Evolutionary conservation across 1,139 yeast genomes (phyloP).

Genomic region (Saccharomyces hybrid): DNA sequence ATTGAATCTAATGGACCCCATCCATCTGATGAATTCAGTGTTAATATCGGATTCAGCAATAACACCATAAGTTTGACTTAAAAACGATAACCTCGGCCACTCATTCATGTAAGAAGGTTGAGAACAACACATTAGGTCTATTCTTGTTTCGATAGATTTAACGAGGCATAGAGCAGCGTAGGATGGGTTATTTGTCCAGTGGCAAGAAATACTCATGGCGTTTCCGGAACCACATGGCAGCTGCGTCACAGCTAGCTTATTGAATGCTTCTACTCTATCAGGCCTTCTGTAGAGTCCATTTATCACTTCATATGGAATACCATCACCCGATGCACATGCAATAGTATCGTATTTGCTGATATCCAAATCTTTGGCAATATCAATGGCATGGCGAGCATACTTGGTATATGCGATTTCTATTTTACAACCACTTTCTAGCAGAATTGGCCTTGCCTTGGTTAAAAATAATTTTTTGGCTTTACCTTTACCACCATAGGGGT

Average conservation of each 20-base stretch:
- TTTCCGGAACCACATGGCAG: conserved; percentile 95
- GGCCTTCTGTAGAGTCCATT: conserved; percentile 66
- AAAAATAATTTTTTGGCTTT: conserved; percentile 54
- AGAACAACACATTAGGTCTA: conserved; percentile 78
- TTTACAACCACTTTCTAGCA: conserved; percentile 57
- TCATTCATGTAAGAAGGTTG: conserved; percentile 40
- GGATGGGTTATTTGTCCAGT: conserved; percentile 62
- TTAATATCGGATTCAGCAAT: conserved; percentile 93
- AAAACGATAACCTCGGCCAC: conserved; percentile 52
- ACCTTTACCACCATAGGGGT: conserved; percentile 89
- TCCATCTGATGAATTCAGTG: conserved; percentile 81
- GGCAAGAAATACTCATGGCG: conserved; percentile 77
- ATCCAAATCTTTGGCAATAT: conserved; percentile 53
- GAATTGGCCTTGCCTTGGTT: conserved; percentile 55
- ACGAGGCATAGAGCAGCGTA: conserved; percentile 64
- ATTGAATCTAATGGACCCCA: conserved; percentile 81
- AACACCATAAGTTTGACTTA: conserved; percentile 80
- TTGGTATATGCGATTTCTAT: conserved; percentile 55
- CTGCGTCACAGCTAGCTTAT: conserved; percentile 65
- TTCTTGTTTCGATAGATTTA: conserved; percentile 56
- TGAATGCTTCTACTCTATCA: conserved; percentile 60
- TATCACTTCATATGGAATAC: conserved; percentile 88
- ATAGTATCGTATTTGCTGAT: conserved; percentile 60
- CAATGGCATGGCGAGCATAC: conserved; percentile 66
- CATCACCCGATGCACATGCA: conserved; percentile 94